A percentile compares a stretch with the other conserved stretches of the same genome.
These are phyloP conservation scores for Gentiana straminea DNA, from an alignment of 257 asterid genomes.

Conservation along the genomic window DNA sequence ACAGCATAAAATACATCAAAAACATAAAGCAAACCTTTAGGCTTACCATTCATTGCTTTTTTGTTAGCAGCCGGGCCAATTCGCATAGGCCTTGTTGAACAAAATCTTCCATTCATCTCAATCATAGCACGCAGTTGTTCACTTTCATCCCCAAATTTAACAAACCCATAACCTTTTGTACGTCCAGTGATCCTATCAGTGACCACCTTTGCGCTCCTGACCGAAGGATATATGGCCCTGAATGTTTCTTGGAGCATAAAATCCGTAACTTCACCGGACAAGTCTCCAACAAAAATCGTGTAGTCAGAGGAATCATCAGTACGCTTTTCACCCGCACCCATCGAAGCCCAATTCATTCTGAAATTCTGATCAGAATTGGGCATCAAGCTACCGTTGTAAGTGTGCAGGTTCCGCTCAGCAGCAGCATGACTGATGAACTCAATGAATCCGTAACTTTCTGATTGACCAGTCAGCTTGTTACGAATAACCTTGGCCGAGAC, in stretches of 20 bases:
- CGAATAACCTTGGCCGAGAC: constrained; percentile 70
- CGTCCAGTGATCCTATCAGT: constrained; percentile 82
- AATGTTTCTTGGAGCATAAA: constrained; percentile 81
- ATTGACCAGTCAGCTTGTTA: constrained; percentile 61
- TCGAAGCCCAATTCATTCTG: constrained; percentile 92
- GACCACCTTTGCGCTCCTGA: constrained; percentile 86
- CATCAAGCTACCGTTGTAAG: constrained; percentile 62
- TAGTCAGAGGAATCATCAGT: constrained; percentile 57
- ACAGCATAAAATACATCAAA: constrained; percentile 6
- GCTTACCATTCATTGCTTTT: constrained; percentile 50
- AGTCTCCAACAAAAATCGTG: constrained; percentile 88
- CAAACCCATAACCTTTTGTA: constrained; percentile 92
- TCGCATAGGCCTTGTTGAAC: constrained; percentile 93
- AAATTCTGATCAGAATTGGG: constrained; percentile 68
- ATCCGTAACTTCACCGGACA: constrained; percentile 94
- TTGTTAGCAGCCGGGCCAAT: constrained; percentile 94
- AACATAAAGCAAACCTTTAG: constrained; percentile 36
- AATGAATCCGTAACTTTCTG: constrained; percentile 89
- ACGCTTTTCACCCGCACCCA: constrained; percentile 84
- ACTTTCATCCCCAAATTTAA: constrained; percentile 70
- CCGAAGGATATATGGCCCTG: constrained; percentile 55
- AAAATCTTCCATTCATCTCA: constrained; percentile 90
- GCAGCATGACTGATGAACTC: constrained; percentile 82
- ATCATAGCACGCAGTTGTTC: constrained; percentile 81
- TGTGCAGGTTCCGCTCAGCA: constrained; percentile 66